Conservation (phyloP, 129 eudicot species). For the carrot (Daucus carota) region DH1_v3.0 NC_030384.2:25380001-25380500, state of each 20-base stretch:
- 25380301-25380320: not conserved
- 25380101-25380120: not conserved
- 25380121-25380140: not conserved
- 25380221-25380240: not conserved
- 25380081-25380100: not conserved
- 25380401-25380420: no score
- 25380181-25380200: not conserved
- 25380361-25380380: no score
- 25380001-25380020: constrained; percentile 47
- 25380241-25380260: not conserved
- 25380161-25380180: not conserved
- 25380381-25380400: no score
- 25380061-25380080: not conserved
- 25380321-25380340: not conserved
- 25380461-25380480: no score
- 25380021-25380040: constrained; percentile 44
- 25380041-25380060: not conserved
- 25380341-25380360: not conserved
- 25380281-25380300: not conserved
- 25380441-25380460: no score
- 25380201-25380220: not conserved
- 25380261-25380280: not conserved
- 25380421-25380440: no score
- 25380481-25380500: no score
- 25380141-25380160: not conserved